Evolutionary conservation across 306 rosid species (phyloP).

Genomic region (Comarum palustre): DNA sequence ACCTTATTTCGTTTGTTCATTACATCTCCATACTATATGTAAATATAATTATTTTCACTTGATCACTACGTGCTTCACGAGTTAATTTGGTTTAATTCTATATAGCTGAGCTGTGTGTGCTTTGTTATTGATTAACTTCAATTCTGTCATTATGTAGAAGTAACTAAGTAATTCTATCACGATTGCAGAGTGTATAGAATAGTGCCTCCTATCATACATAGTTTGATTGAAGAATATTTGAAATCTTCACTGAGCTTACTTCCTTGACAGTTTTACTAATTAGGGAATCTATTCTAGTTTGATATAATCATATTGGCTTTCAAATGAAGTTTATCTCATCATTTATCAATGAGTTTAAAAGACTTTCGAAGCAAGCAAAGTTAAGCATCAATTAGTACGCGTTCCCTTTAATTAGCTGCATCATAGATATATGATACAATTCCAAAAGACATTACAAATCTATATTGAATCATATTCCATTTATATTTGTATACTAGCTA

Average conservation of each 20-base stretch:
- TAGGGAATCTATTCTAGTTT: conserved; percentile 29
- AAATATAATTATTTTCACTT: background rate
- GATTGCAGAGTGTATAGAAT: background rate
- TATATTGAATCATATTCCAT: background rate
- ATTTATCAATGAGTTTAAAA: background rate
- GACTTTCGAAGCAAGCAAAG: conserved; percentile 15
- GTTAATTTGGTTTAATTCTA: background rate
- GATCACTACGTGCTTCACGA: too few relatives aligned
- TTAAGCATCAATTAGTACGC: conserved; percentile 6
- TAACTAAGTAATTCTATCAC: background rate
- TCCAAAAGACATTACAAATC: background rate
- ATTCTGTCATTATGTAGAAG: background rate
- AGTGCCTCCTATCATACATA: background rate
- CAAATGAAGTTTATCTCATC: conserved; percentile 16
- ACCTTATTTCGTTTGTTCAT: background rate
- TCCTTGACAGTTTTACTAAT: background rate
- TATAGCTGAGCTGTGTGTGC: background rate
- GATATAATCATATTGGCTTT: conserved; percentile 21
- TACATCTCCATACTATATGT: background rate
- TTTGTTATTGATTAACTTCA: background rate
- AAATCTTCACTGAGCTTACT: conserved; percentile 2
- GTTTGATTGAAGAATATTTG: conserved; percentile 1
- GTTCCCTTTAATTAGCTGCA: background rate
- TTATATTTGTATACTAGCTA: background rate
- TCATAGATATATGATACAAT: background rate